Base-by-base conservation (phyloP, 2,329 filamentous ascomycete genomes). In the Beauveria brongniartii region DNA sequence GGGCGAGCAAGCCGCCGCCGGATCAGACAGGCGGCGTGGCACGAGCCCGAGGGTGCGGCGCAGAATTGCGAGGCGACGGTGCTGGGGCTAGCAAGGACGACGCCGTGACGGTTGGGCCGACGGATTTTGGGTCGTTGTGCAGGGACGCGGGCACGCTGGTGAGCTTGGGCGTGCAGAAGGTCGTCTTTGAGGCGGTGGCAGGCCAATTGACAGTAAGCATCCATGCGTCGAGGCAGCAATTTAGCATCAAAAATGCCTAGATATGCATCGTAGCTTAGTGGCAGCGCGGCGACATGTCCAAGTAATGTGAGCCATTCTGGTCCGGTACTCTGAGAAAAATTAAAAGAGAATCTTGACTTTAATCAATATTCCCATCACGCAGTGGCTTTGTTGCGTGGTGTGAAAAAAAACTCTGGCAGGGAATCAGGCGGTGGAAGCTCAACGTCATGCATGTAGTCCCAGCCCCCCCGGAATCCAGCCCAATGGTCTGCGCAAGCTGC, bases 171-270 rank as follows among this genome's bases (percentile, higher is more conserved):
- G 68, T 68, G 24, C 72, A 76, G 51, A 84, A 89, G 74, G 76
- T 86, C 8, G 84, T 87, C 1, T 75, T 88, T 63, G 80, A 84
- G 69, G 77, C 79, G 16, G 68, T 71, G 61, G 75, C 74, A 3
- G 74, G 71, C 72, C 62, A 74, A 74, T 12, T 69, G 50, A 69
- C 68, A 50, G 72, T 88, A 22, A 77, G 78, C 59, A 72, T 89
- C 40, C 85, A 89, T 74, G 80, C 82, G 59, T 86, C 86, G 7
- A 77, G 86, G 65, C 80, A 82, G 68, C 80, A 82, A 24, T 88
- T 86, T 70, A 75, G 77, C 62, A 71, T 85, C 48, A 68, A 65
- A 61, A 76, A 75, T 63, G 63, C n/a, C 65, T 59, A 48, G 43
- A 58, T n/a, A 8, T 41, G 34, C 14, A n/a, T 50, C 14, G 18